Evolutionary conservation across 73 alveolate species (phyloP).

Genomic region (Blepharisma japonicum): DNA sequence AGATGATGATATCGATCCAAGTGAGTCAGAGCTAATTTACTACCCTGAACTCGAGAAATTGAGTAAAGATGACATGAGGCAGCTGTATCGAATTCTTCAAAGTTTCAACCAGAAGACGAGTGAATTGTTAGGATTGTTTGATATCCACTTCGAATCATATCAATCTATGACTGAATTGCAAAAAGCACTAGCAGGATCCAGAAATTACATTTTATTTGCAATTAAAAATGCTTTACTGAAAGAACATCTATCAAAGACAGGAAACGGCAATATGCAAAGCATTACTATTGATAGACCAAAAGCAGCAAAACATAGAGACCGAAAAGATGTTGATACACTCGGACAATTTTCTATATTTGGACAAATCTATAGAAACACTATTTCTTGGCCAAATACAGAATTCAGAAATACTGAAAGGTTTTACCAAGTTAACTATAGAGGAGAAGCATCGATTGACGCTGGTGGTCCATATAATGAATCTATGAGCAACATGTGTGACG

Average conservation of each 20-base stretch:
- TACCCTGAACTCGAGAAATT: slow-evolving; percentile 26
- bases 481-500: slow-evolving; percentile 55
- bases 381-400: background rate
- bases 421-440: slow-evolving; percentile 48
- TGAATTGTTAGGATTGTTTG: background rate
- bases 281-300: slow-evolving; percentile 28
- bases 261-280: background rate
- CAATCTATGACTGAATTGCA: slow-evolving; percentile 3
- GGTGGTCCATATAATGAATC: slow-evolving; percentile 83
- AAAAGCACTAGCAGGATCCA: background rate
- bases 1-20: slow-evolving; percentile 30
- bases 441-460: slow-evolving; percentile 70
- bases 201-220: background rate
- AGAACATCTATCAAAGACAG: background rate
- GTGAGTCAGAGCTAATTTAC: background rate
- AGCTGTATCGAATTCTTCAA: background rate
- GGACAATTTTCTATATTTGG: slow-evolving; percentile 17
- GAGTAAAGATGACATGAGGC: background rate
- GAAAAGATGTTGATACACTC: slow-evolving; percentile 8
- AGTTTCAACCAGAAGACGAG: background rate
- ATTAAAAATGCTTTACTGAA: background rate
- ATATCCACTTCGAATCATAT: background rate
- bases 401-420: slow-evolving; percentile 38
- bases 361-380: background rate
- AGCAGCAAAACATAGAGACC: background rate